phyloP scores from a whole-genome alignment of 768 basidiomycete genomes.

The Wakefieldia striispora region DNA sequence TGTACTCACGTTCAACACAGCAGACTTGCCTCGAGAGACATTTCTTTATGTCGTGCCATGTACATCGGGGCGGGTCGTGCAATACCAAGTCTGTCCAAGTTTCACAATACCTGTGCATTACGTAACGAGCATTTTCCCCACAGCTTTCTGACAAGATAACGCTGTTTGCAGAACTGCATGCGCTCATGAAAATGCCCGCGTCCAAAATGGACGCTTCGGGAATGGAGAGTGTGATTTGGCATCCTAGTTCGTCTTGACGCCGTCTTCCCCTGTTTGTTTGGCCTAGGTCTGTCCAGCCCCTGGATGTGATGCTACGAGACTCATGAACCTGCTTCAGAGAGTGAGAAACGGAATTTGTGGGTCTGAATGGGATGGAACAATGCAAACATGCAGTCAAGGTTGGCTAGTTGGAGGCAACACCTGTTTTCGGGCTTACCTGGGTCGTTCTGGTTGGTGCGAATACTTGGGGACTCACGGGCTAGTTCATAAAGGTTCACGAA shows the following conservation, averaged over 20 bases:
- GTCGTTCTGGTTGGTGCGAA: too few species aligned
- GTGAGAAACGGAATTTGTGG: too few species aligned
- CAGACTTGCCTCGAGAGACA: slow-evolving; percentile 42
- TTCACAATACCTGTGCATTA: neutral
- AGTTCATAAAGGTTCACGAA: too few species aligned
- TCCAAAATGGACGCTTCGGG: slow-evolving; percentile 12
- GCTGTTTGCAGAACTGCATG: slow-evolving; percentile 38
- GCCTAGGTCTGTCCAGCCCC: too few species aligned
- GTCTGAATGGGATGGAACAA: too few species aligned
- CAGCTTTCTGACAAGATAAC: slow-evolving; percentile 47
- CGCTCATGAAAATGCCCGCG: slow-evolving; percentile 21
- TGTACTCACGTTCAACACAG: neutral
- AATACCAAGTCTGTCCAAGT: slow-evolving; percentile 62
- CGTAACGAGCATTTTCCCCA: neutral
- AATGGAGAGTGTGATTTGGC: slow-evolving; percentile 6
- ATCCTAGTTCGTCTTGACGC: neutral
- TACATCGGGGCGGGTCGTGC: slow-evolving; percentile 71
- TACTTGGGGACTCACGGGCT: too few species aligned
- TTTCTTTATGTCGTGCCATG: slow-evolving; percentile 75
- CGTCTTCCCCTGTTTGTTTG: neutral
- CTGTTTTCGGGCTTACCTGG: too few species aligned
- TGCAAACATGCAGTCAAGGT: too few species aligned
- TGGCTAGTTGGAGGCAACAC: too few species aligned
- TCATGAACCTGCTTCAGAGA: too few species aligned
- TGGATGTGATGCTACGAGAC: too few species aligned